phyloP scores from a whole-genome alignment of 164 flowering plant species.

The Platanus orientalis region DNA sequence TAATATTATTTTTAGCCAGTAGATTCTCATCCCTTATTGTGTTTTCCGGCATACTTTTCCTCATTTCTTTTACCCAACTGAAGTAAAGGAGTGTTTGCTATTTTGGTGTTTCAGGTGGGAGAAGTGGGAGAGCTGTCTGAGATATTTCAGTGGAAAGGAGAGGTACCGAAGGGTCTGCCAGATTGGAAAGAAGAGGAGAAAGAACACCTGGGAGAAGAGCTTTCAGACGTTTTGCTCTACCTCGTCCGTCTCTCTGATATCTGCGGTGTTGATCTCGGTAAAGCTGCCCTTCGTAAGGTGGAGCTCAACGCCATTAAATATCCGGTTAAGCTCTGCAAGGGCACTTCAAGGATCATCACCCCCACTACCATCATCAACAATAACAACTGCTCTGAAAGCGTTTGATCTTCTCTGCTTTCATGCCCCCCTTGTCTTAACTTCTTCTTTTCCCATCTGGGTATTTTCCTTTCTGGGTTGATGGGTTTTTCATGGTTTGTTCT shows the following conservation, averaged over 20 bases:
- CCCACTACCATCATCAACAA: neutral
- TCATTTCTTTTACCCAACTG: neutral
- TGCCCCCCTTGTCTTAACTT: neutral
- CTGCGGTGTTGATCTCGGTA: conserved; percentile 46
- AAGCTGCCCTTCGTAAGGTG: conserved; percentile 49
- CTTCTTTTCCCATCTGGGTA: neutral
- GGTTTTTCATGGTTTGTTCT: conserved; percentile 6
- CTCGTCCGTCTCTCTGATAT: conserved; percentile 44
- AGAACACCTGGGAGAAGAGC: conserved; percentile 48
- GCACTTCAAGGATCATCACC: conserved; percentile 12
- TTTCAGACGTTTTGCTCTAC: conserved; percentile 46
- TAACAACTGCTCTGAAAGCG: neutral
- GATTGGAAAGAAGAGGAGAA: conserved; percentile 50
- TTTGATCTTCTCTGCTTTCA: conserved; percentile 1
- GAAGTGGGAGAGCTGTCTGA: conserved; percentile 54
- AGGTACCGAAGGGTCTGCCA: conserved; percentile 47
- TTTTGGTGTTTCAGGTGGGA: conserved; percentile 33
- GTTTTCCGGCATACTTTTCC: neutral
- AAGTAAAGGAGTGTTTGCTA: neutral
- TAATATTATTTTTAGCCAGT: neutral
- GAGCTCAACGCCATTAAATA: conserved; percentile 43
- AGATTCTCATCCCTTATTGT: neutral
- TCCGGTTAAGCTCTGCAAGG: conserved; percentile 26
- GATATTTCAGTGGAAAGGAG: conserved; percentile 62
- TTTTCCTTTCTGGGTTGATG: neutral